These are phyloP conservation scores for Auriscalpium orientale DNA, from an alignment of 768 basidiomycete species.

Conservation along the genomic window DNA sequence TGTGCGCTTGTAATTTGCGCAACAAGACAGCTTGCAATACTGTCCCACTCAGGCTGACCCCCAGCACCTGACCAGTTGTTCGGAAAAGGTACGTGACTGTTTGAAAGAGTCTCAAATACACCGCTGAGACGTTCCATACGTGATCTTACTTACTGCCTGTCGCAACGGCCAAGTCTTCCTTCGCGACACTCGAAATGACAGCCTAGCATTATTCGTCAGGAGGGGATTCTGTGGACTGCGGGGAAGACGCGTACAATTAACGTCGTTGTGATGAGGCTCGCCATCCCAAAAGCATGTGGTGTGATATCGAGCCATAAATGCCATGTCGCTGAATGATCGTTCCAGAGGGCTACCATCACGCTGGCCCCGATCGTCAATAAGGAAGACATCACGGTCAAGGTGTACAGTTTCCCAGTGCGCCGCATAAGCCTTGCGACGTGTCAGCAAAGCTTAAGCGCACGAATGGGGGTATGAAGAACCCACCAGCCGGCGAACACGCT, in stretches of 20 bases:
- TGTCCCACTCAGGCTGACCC: slow-evolving; percentile 83
- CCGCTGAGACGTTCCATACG: not conserved
- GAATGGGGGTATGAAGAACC: slow-evolving; percentile 17
- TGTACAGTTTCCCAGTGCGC: slow-evolving; percentile 79
- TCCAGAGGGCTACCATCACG: slow-evolving; percentile 59
- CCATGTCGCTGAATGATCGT: slow-evolving; percentile 45
- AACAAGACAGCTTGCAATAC: slow-evolving; percentile 76
- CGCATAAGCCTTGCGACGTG: slow-evolving; percentile 62
- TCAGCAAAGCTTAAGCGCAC: slow-evolving; percentile 2
- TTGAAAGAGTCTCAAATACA: not conserved
- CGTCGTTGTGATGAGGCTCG: slow-evolving; percentile 79
- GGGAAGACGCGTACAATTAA: slow-evolving; percentile 53
- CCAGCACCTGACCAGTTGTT: slow-evolving; percentile 91
- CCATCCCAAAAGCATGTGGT: slow-evolving; percentile 80
- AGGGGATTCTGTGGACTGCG: not conserved
- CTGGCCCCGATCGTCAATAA: slow-evolving; percentile 52
- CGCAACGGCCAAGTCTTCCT: slow-evolving; percentile 80
- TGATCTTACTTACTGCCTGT: slow-evolving; percentile 69
- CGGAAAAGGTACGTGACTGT: slow-evolving; percentile 90
- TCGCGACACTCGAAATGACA: slow-evolving; percentile 75
- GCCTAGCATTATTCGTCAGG: slow-evolving; percentile 43
- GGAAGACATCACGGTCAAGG: slow-evolving; percentile 62
- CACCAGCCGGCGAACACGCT: slow-evolving; percentile 86
- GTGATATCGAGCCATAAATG: slow-evolving; percentile 75
- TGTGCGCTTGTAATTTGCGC: slow-evolving; percentile 59